Evolutionary conservation across 176 grass and related monocot genomes (phyloP).

Genomic region (Tuctoria greenei): DNA sequence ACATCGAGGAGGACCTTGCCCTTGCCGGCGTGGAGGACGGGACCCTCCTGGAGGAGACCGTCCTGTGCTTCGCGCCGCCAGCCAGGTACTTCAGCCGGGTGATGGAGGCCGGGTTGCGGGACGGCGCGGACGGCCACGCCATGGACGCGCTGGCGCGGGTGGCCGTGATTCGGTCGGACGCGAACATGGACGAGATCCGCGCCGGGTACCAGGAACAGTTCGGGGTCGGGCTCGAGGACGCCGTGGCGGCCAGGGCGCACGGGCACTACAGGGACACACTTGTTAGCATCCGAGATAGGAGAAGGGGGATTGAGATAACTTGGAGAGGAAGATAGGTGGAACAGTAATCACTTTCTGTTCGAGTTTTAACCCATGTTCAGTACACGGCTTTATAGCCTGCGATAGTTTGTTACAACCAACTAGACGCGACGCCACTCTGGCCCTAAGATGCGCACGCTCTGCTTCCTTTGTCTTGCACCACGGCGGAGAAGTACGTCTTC

Average conservation of each 20-base stretch:
- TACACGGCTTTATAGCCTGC: too few species aligned
- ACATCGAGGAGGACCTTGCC: constrained; percentile 46
- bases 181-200: constrained; percentile 66
- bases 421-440: too few species aligned
- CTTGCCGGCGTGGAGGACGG: neutral
- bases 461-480: too few species aligned
- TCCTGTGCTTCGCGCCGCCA: constrained; percentile 71
- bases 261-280: constrained; percentile 77
- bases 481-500: too few species aligned
- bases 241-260: constrained; percentile 53
- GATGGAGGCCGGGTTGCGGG: constrained; percentile 46
- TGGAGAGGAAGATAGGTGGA: too few species aligned
- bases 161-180: constrained; percentile 71
- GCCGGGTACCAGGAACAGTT: constrained; percentile 51
- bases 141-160: constrained; percentile 71
- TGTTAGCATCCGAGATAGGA: too few species aligned
- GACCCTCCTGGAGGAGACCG: constrained; percentile 48
- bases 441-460: too few species aligned
- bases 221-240: constrained; percentile 62
- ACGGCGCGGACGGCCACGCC: constrained; percentile 47
- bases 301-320: too few species aligned
- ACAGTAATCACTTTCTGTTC: too few species aligned
- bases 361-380: too few species aligned
- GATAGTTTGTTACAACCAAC: too few species aligned
- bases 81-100: constrained; percentile 83